Evolutionary conservation across 371 early-diverging fungal species (phyloP), one percentile per base, ranked within the genome.

Genomic region (Mortierella sp.): DNA sequence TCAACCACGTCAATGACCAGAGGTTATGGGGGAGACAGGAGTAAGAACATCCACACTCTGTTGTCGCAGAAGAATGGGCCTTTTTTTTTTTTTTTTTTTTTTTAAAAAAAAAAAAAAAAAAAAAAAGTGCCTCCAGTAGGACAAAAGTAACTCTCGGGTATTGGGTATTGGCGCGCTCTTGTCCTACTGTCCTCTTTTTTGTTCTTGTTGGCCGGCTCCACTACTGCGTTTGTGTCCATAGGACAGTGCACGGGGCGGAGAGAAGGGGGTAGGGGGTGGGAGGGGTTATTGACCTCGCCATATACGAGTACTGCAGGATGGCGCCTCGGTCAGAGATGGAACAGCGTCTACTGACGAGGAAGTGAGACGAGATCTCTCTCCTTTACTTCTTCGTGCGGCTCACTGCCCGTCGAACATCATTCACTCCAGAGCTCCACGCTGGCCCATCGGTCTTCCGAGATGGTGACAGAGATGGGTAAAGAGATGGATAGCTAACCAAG

Each of bases 11-110:
- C 16, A 23, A 59, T 2, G 21, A 14, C 50, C 16, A 19, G 30
- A 16, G 19, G 30, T 5, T 28, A 29, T n/a, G 61, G 19, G 25
- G 15, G 29, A 61, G 47, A 47, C 19, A 61, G 60, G 23, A 21
- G 60, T 23, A 23, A 51, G 64, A 53, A 25, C 55, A 16, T 28
- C n/a, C 55, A 28, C 16, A 23, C 56, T 56, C 64, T 4, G 21
- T 45, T 43, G 12, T 1, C 19, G 3, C 21, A 53, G 23, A 18
- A 53, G 53, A 6, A 53, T 19, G 23, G 25, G 26, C 37, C 16
- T 7, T 7, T 57, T 26, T 15, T 57, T 1, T 57, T 16, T 4
- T 57, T 57, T 26, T 16, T 30, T 19, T 28, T 14, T 57, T 29
- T 56, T 29, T 56, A n/a, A n/a, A n/a, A n/a, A n/a, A n/a, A n/a